Conservation (phyloP, 257 asterid genomes). For the Fraxinus cuspidata region DNA sequence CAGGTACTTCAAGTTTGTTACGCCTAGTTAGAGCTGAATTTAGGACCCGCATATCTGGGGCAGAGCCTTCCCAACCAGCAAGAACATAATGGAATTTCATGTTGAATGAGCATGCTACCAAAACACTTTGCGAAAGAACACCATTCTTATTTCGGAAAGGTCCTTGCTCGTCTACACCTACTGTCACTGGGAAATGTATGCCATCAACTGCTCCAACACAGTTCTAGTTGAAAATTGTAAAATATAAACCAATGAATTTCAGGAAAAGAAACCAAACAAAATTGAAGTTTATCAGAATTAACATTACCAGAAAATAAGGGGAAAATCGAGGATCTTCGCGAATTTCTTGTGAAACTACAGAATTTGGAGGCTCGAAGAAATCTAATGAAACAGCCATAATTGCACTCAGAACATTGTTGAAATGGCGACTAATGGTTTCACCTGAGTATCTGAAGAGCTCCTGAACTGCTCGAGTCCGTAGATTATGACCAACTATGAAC, state of each 20-base stretch:
- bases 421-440: conserved; percentile 55
- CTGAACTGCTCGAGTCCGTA: conserved; percentile 55
- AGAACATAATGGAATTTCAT: conserved; percentile 52
- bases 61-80: conserved; percentile 61
- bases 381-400: conserved; percentile 41
- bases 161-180: conserved; percentile 55
- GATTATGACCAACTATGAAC: conserved; percentile 51
- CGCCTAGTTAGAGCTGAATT: conserved; percentile 43
- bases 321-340: conserved; percentile 38
- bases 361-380: conserved; percentile 35
- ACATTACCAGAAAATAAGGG: conserved; percentile 47
- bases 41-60: conserved; percentile 39
- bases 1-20: conserved; percentile 40
- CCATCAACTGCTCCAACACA: conserved; percentile 56
- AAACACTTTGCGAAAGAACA: conserved; percentile 42
- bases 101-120: conserved; percentile 49
- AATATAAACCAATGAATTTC: conserved; percentile 19
- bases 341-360: conserved; percentile 42
- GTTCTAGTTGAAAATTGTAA: conserved; percentile 36
- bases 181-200: conserved; percentile 49
- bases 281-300: background rate
- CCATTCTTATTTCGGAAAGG: conserved; percentile 47
- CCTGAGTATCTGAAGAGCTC: conserved; percentile 50
- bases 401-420: conserved; percentile 49
- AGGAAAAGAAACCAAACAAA: background rate